phyloP scores from a whole-genome alignment of 2,329 filamentous ascomycete species.

The Botrytis hyacinthi region DNA sequence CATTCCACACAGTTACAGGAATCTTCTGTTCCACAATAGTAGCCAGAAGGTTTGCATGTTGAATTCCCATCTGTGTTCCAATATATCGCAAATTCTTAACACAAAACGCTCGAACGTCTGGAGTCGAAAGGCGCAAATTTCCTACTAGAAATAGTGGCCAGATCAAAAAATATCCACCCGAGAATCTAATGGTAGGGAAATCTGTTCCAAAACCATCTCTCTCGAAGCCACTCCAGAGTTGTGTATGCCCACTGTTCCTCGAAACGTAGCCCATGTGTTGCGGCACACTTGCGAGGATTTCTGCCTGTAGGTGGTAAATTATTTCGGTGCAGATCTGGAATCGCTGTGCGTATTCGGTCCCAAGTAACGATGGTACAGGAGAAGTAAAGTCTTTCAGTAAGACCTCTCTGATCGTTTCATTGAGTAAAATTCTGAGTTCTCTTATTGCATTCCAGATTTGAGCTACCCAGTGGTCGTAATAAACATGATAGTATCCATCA shows the following conservation, averaged over 20 bases:
- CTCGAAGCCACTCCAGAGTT: neutral
- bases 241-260: neutral
- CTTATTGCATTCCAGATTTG: slow-evolving; percentile 36
- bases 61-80: slow-evolving; percentile 30
- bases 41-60: slow-evolving; percentile 32
- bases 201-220: neutral
- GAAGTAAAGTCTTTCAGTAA: slow-evolving; percentile 23
- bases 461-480: slow-evolving; percentile 33
- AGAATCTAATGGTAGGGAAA: slow-evolving; percentile 20
- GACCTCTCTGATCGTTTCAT: slow-evolving; percentile 31
- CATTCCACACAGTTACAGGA: slow-evolving; percentile 21
- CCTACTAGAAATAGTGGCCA: slow-evolving; percentile 37
- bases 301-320: slow-evolving; percentile 27
- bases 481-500: slow-evolving; percentile 35
- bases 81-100: slow-evolving; percentile 29
- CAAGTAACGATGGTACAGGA: slow-evolving; percentile 20
- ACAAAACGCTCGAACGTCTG: slow-evolving; percentile 26
- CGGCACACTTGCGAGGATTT: slow-evolving; percentile 35
- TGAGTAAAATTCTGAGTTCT: slow-evolving; percentile 30
- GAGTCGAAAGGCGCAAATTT: slow-evolving; percentile 24
- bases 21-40: slow-evolving; percentile 17
- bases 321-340: slow-evolving; percentile 19
- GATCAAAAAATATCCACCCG: slow-evolving; percentile 32
- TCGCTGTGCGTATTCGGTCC: slow-evolving; percentile 22
- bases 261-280: slow-evolving; percentile 25